These are phyloP conservation scores for Hypoxylon sp. DNA, from an alignment of 2,329 filamentous ascomycete species.

Conservation along the genomic window DNA sequence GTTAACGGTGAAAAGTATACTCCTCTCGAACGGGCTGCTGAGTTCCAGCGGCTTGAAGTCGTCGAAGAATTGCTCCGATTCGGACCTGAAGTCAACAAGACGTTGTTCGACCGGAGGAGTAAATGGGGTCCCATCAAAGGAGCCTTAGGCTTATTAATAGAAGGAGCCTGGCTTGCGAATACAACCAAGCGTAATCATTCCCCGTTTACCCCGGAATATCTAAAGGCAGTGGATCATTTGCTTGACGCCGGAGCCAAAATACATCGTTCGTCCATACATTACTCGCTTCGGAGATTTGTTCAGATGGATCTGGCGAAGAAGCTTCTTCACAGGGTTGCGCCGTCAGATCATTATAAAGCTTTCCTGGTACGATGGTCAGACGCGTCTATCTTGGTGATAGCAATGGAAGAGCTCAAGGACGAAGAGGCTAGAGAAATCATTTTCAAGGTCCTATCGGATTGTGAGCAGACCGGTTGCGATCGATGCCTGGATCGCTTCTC, in stretches of 20 bases:
- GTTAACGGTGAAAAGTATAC: not conserved
- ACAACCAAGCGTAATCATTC: not conserved
- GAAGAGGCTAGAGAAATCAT: conserved; percentile 1
- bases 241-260: conserved; percentile 10
- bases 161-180: not conserved
- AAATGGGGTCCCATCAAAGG: not conserved
- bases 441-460: conserved; percentile 13
- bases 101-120: not conserved
- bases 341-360: not conserved
- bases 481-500: not conserved
- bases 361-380: not conserved
- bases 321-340: not conserved
- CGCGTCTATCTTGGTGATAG: not conserved
- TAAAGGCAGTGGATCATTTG: conserved; percentile 7
- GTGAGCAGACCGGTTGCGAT: conserved; percentile 5
- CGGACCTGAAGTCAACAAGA: not conserved
- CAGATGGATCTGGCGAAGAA: conserved; percentile 13
- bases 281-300: not conserved
- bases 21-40: conserved; percentile 16
- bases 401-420: not conserved
- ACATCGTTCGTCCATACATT: not conserved
- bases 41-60: conserved; percentile 9
- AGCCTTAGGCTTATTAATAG: conserved; percentile 8
- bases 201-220: conserved; percentile 9
- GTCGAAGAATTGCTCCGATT: conserved; percentile 11